These are phyloP conservation scores for Linnemannia zychae DNA, from an alignment of 192 early-diverging fungal species.

Conservation along the genomic window DNA sequence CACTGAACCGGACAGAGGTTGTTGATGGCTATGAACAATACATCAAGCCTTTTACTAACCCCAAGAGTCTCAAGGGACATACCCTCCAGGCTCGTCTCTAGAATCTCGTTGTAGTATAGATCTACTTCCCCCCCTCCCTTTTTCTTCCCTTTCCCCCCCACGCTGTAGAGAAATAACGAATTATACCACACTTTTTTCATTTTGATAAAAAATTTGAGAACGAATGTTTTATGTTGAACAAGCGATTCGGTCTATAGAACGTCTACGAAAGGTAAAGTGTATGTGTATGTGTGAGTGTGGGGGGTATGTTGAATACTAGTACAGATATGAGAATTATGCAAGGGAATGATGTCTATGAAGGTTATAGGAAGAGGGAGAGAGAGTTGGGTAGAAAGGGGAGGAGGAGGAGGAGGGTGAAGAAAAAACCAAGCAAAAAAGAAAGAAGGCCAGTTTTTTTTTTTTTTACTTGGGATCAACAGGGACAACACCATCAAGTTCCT, in stretches of 20 bases:
- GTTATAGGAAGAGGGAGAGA: not conserved
- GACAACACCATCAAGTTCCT: slow-evolving; percentile 18
- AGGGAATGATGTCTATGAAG: not conserved
- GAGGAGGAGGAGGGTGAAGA: too few species aligned
- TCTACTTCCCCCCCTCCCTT: not conserved
- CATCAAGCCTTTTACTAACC: slow-evolving; percentile 44
- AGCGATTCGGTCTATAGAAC: not conserved
- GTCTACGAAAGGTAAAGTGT: not conserved
- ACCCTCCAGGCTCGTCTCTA: slow-evolving; percentile 30
- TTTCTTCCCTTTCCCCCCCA: too few species aligned
- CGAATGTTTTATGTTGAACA: not conserved
- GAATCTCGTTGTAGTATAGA: not conserved
- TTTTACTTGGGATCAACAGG: slow-evolving; percentile 19
- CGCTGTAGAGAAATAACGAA: not conserved
- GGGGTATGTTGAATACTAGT: slow-evolving; percentile 10
- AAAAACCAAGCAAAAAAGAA: not conserved
- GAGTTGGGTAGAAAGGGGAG: not conserved
- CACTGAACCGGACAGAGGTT: slow-evolving; percentile 47
- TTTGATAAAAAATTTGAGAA: not conserved
- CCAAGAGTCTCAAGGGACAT: slow-evolving; percentile 30
- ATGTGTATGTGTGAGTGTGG: not conserved
- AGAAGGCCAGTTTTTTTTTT: too few species aligned
- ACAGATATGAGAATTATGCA: not conserved
- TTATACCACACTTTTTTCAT: not conserved
- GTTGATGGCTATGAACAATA: slow-evolving; percentile 47